Evolutionary conservation across 768 basidiomycete genomes (phyloP).

Genomic region (Russula sp.): DNA sequence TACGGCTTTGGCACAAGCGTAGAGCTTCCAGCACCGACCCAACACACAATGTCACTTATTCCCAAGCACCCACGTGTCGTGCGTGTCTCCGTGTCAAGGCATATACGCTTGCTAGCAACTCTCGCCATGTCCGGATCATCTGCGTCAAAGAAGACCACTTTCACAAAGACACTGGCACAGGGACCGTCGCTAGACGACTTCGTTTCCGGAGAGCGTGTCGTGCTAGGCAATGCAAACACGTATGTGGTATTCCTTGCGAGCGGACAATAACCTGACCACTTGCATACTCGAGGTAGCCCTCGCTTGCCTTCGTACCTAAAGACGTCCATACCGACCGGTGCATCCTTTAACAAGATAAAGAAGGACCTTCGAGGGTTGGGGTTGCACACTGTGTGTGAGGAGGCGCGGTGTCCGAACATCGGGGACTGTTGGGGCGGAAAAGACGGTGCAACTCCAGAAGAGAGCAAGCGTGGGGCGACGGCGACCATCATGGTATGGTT

Average conservation of each 20-base stretch:
- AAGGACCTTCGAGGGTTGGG: constrained; percentile 87
- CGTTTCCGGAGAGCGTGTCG: constrained; percentile 58
- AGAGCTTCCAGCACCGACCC: background rate
- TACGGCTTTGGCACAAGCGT: background rate
- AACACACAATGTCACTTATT: constrained; percentile 10
- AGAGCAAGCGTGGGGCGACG: constrained; percentile 78
- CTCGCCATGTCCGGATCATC: constrained; percentile 42
- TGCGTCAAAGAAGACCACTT: constrained; percentile 33
- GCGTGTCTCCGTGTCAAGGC: background rate
- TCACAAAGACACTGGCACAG: constrained; percentile 45
- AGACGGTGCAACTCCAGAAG: constrained; percentile 52
- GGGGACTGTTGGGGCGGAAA: constrained; percentile 99
- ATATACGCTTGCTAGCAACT: constrained; percentile 21
- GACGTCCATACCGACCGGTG: constrained; percentile 85
- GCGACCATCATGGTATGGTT: constrained; percentile 92
- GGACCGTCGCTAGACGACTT: constrained; percentile 83
- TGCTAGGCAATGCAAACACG: constrained; percentile 67
- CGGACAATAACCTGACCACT: background rate
- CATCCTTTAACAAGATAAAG: constrained; percentile 88
- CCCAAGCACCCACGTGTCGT: constrained; percentile 18
- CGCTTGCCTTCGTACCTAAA: constrained; percentile 84
- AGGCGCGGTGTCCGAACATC: constrained; percentile 97
- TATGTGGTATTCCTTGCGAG: constrained; percentile 29
- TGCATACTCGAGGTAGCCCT: constrained; percentile 42
- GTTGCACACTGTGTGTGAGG: constrained; percentile 96